Evolutionary conservation across 352 stramenopile genomes (phyloP), one percentile per base, ranked within the genome.

Genomic region (Thalassiosira hispida): DNA sequence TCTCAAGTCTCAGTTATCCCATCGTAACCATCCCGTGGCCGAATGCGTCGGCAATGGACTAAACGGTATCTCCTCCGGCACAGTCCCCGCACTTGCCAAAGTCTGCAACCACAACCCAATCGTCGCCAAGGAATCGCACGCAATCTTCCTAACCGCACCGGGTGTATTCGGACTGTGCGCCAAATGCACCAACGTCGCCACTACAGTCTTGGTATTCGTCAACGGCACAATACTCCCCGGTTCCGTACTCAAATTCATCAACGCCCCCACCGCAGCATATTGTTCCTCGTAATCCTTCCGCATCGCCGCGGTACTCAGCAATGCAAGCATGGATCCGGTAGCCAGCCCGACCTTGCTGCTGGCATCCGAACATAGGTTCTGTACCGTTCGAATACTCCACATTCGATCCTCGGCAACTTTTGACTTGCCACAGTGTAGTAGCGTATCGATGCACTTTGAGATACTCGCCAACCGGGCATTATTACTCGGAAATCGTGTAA

Each of bases 171-270:
- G 65, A 74, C 85, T 87, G 44, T 93, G 84, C 20, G 88, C 88
- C 11, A 92, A 52, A 57, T 88, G 77, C 6, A 93, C 82, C 40
- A 93, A 71, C 2, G 86, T 89, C 20, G 84, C 81, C 9, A 93
- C 77, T 1, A 91, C 83, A 53, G 89, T 91, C 46, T 86, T 87
- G 0, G 88, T 91, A 73, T 90, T 93, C n/a, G 84, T 92, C 18
- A 93, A 63, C 0, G 82, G 73, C 20, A 91, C 85, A 20, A 92
- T 85, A 0, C 82, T 81, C 42, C 84, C 81, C 20, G 88, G 85
- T 67, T 93, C 88, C n/a, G 86, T 92, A 3, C 81, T 87, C 2
- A 93, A 57, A 59, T 93, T 93, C 64, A 84, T 84, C 1, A 93
- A 38, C 25, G 78, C 76, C 9, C 82, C 73, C 1, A 91, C 77